Percentiles rank a stretch among this genome's conserved stretches.
These are phyloP conservation scores for Cryptosporidium ryanae DNA, from an alignment of 169 alveolate genomes.

Conservation along the genomic window DNA sequence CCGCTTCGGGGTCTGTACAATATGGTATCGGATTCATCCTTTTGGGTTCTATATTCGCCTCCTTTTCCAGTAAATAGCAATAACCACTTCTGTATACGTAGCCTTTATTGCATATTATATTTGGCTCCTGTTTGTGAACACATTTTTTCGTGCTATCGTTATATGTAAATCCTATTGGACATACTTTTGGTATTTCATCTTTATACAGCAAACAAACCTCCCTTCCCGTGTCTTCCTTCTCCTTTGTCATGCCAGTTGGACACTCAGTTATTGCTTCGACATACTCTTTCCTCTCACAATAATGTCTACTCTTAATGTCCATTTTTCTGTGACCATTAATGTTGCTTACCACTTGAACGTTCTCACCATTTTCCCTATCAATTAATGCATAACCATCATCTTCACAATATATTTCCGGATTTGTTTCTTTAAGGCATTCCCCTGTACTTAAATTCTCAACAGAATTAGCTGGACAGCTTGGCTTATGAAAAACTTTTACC, in stretches of 20 bases:
- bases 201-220: conserved; percentile 26
- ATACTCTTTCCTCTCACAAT: conserved; percentile 32
- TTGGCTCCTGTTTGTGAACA: conserved; percentile 9
- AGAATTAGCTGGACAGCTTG: conserved; percentile 38
- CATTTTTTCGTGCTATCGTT: conserved; percentile 22
- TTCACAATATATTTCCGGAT: conserved; percentile 55
- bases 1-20: conserved; percentile 61
- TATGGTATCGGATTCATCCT: conserved; percentile 22
- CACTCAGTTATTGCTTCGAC: conserved; percentile 54
- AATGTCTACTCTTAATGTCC: not conserved
- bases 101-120: conserved; percentile 24
- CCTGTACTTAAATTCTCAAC: conserved; percentile 13
- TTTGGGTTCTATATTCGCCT: not conserved
- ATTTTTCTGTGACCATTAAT: not conserved
- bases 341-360: not conserved
- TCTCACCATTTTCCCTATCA: not conserved
- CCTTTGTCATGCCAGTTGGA: conserved; percentile 36
- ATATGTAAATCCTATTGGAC: conserved; percentile 43
- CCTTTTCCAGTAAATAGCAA: conserved; percentile 31
- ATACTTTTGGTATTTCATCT: conserved; percentile 33
- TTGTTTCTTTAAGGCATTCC: not conserved
- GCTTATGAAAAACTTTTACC: conserved; percentile 64
- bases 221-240: conserved; percentile 22
- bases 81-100: conserved; percentile 31
- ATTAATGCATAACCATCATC: conserved; percentile 25